Percentiles rank a stretch among this genome's conserved stretches.
Conservation (phyloP, 2,329 filamentous ascomycete species). For the Aaosphaeria pasadenensis region DNA sequence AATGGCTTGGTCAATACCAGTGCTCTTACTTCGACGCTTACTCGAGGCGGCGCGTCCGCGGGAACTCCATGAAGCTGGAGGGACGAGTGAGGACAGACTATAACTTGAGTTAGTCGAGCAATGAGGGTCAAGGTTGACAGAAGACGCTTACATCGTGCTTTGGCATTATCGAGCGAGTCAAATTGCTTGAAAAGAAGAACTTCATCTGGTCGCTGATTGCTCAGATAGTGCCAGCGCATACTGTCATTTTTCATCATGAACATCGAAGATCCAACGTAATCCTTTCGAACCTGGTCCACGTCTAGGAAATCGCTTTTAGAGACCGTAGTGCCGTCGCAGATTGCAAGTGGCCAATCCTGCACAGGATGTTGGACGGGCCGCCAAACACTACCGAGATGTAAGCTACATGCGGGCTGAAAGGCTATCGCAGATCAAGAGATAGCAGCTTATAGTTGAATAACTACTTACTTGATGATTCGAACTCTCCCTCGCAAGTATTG, state of each 20-base stretch:
- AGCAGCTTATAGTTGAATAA: background rate
- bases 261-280: background rate
- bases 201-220: slow-evolving; percentile 1
- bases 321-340: slow-evolving; percentile 3
- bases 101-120: too few relatives aligned
- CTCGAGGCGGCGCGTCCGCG: background rate
- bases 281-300: slow-evolving; percentile 1
- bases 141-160: background rate
- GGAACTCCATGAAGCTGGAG: background rate
- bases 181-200: slow-evolving; percentile 5
- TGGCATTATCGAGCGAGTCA: slow-evolving; percentile 1
- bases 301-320: background rate
- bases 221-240: slow-evolving; percentile 2
- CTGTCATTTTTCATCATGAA: background rate
- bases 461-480: background rate
- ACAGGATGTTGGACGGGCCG: background rate
- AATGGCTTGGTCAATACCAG: background rate
- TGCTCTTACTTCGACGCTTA: slow-evolving; percentile 1
- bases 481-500: background rate
- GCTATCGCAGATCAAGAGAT: too few relatives aligned
- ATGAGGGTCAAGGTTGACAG: background rate
- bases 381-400: background rate
- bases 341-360: slow-evolving; percentile 3
- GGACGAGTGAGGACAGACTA: background rate
- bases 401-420: too few relatives aligned